These are phyloP conservation scores for Drechslera avenae DNA, from an alignment of 2,329 filamentous ascomycete species.

Conservation along the genomic window DNA sequence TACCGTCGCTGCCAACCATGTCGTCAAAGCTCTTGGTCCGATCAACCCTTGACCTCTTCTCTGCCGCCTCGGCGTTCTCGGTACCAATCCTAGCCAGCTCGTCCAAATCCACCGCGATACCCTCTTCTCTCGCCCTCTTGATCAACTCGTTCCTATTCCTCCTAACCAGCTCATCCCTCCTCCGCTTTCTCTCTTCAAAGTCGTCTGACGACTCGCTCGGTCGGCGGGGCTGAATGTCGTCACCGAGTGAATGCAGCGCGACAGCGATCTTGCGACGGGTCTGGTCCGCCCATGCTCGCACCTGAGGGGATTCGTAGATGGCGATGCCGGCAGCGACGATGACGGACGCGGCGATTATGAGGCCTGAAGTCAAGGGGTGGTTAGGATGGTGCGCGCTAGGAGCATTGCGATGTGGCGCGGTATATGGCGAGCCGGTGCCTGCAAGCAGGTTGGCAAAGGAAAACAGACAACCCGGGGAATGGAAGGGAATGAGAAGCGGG, in stretches of 20 bases:
- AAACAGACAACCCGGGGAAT: background rate
- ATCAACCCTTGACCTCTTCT: slow-evolving; percentile 23
- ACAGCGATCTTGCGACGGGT: slow-evolving; percentile 66
- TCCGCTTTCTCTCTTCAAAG: slow-evolving; percentile 37
- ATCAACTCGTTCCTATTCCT: slow-evolving; percentile 46
- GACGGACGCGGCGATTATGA: slow-evolving; percentile 66
- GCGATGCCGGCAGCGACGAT: slow-evolving; percentile 67
- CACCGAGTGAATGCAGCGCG: slow-evolving; percentile 63
- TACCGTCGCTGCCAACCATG: slow-evolving; percentile 49
- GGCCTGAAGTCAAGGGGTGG: slow-evolving; percentile 53
- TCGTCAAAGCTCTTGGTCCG: slow-evolving; percentile 47
- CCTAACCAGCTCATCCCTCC: slow-evolving; percentile 41
- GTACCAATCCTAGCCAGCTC: slow-evolving; percentile 45
- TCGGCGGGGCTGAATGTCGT: slow-evolving; percentile 59
- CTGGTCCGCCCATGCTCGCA: slow-evolving; percentile 66
- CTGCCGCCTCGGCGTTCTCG: slow-evolving; percentile 31
- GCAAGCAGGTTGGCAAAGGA: slow-evolving; percentile 41
- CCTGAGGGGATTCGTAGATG: slow-evolving; percentile 67
- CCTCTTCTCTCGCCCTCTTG: slow-evolving; percentile 44
- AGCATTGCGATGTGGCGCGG: slow-evolving; percentile 12
- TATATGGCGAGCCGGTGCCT: slow-evolving; percentile 32
- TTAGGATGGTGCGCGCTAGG: slow-evolving; percentile 31
- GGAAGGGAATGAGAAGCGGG: background rate
- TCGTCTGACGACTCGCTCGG: slow-evolving; percentile 41
- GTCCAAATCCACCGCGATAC: slow-evolving; percentile 50